Evolutionary conservation across 805 yeast genomes (phyloP).

Genomic region (Cephaloascus albidus): DNA sequence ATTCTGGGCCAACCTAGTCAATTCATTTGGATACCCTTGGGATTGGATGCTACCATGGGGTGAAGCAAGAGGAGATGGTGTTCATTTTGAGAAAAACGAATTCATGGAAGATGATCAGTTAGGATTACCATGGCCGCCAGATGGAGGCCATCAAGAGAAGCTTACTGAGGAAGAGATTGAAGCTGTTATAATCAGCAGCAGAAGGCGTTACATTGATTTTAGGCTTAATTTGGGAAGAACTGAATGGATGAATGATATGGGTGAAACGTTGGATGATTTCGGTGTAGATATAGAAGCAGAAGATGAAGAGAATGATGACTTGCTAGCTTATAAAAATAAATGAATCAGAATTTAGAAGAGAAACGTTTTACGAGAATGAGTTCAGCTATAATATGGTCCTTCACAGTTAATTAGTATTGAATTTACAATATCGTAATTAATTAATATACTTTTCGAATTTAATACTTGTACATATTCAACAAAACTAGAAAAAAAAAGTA

Average conservation of each 20-base stretch:
- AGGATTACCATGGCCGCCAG: constrained; percentile 90
- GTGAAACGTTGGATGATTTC: constrained; percentile 77
- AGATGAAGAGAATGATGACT: constrained; percentile 13
- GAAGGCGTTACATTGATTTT: constrained; percentile 26
- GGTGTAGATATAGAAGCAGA: constrained; percentile 80
- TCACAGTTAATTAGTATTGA: too few relatives aligned
- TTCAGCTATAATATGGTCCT: too few relatives aligned
- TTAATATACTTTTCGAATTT: too few relatives aligned
- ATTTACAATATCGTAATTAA: too few relatives aligned
- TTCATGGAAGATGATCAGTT: constrained; percentile 45
- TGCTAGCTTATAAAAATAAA: too few relatives aligned
- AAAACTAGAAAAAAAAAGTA: background rate
- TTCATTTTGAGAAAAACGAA: constrained; percentile 46
- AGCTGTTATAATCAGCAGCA: constrained; percentile 2
- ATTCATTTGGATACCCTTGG: constrained; percentile 54
- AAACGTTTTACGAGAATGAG: too few relatives aligned
- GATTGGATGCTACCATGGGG: constrained; percentile 71
- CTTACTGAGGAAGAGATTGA: constrained; percentile 9
- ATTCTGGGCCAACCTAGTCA: constrained; percentile 38
- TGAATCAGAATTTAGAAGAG: too few relatives aligned
- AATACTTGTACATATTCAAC: background rate
- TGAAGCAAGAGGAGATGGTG: constrained; percentile 51
- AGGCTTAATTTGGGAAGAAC: constrained; percentile 25
- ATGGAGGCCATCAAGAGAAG: constrained; percentile 46
- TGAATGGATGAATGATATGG: constrained; percentile 68